Evolutionary conservation across 805 yeast species (phyloP), one percentile per base, ranked within the genome.

Genomic region (Metschnikowia hibisci): DNA sequence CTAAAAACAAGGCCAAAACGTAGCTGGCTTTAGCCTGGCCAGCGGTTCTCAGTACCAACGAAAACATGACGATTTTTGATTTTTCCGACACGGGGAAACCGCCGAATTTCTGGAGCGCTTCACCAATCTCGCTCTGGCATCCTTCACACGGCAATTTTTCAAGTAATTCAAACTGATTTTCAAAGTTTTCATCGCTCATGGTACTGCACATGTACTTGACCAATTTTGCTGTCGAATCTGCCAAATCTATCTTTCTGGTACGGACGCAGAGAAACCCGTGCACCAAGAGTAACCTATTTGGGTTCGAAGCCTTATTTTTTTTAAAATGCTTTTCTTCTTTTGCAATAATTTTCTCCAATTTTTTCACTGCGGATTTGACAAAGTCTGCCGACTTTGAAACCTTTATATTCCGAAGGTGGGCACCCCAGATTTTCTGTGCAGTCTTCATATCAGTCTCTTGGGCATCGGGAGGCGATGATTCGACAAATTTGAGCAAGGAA

Each of bases 321-420:
- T 26, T 6, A 8, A 20, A 20, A 8, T 13, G 32, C 35, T n/a
- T 30, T 22, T 16, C 32, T 34, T 12, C 22, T 23, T 26, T 34
- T 34, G 11, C 8, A 22, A 41, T 23, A 23, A 22, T 15, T 13
- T 25, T 12, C 22, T 32, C 27, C 32, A 38, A 34, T 15, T 27
- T 22, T 18, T 32, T 22, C n/a, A 31, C 11, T 10, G 34, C 39
- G 6, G 20, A 16, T 9, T 16, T 31, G 18, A 42, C 42, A 32
- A 32, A 52, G 4, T 16, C 39, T 14, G 34, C 22, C 2, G 51
- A 48, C 6, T 22, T 35, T 10, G 32, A 26, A n/a, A 25, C 38
- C 50, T 32, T 64, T 55, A 35, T 71, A 22, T 33, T 39, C 26
- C 20, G 36, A 22, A 45, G 20, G 16, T 53, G 56, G 9, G 44